These are phyloP conservation scores for Lipomyces lipofer DNA, from an alignment of 805 yeast genomes.

Conservation along the genomic window DNA sequence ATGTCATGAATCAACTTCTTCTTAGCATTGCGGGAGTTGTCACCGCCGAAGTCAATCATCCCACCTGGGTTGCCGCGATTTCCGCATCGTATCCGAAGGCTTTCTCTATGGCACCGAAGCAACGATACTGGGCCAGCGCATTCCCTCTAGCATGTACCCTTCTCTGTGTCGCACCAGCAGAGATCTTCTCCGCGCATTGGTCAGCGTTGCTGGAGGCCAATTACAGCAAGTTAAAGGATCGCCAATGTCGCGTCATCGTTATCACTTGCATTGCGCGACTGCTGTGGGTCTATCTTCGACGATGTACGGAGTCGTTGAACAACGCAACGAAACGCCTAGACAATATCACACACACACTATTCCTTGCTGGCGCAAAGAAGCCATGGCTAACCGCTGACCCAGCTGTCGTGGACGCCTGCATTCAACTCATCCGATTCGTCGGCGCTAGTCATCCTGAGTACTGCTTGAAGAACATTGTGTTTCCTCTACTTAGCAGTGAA, in stretches of 20 bases:
- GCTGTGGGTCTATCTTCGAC: constrained; percentile 84
- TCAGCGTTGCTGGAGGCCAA: constrained; percentile 62
- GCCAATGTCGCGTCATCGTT: constrained; percentile 55
- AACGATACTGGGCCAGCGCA: constrained; percentile 64
- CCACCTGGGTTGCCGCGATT: constrained; percentile 87
- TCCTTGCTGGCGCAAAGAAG: constrained; percentile 56
- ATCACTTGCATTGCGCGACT: constrained; percentile 70
- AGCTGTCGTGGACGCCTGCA: constrained; percentile 60
- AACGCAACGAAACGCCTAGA: constrained; percentile 81
- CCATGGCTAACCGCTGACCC: constrained; percentile 74
- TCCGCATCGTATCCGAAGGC: constrained; percentile 57
- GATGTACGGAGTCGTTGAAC: constrained; percentile 86
- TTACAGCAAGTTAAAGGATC: constrained; percentile 63
- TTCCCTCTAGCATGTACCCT: constrained; percentile 69
- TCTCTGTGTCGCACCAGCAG: constrained; percentile 77
- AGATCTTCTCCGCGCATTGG: constrained; percentile 75
- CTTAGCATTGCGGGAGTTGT: constrained; percentile 80
- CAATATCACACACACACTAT: constrained; percentile 54
- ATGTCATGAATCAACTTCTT: constrained; percentile 71
- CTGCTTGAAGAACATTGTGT: constrained; percentile 72
- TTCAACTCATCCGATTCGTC: constrained; percentile 71
- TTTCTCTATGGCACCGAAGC: constrained; percentile 47
- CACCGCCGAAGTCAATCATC: constrained; percentile 95
- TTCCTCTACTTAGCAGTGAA: constrained; percentile 57
- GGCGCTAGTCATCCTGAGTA: constrained; percentile 80